Evolutionary conservation across 164 flowering plant genomes (phyloP).

Genomic region (Berberis thunbergii): DNA sequence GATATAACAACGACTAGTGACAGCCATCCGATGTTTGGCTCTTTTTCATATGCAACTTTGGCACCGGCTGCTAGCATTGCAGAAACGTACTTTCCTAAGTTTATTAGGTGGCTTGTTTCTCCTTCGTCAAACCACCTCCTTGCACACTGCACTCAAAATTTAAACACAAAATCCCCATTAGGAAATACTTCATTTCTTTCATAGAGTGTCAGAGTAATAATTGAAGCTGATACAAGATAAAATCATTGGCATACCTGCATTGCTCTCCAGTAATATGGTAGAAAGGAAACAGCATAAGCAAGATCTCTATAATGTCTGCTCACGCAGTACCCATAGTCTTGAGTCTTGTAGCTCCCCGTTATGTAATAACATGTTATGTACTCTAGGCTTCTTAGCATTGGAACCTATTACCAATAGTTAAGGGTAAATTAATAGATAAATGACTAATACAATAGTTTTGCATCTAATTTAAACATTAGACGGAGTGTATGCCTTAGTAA

Average conservation of each 20-base stretch:
- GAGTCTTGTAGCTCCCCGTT: conserved; percentile 91
- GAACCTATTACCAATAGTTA: conserved; percentile 44
- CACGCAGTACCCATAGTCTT: conserved; percentile 79
- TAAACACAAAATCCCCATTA: neutral
- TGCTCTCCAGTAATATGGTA: conserved; percentile 97
- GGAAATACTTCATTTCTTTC: neutral
- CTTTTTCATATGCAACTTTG: conserved; percentile 85
- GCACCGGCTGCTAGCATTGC: conserved; percentile 99
- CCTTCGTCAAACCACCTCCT: conserved; percentile 98
- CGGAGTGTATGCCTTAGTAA: neutral
- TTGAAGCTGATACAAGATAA: neutral
- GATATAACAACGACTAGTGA: conserved; percentile 64
- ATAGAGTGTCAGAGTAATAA: neutral
- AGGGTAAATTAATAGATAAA: neutral
- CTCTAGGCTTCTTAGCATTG: conserved; percentile 83
- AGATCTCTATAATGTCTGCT: conserved; percentile 69
- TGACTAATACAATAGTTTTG: neutral
- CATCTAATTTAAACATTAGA: too few relatives aligned
- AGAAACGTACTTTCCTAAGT: conserved; percentile 91
- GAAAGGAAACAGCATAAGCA: conserved; percentile 91
- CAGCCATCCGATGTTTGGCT: conserved; percentile 51
- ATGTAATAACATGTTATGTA: conserved; percentile 85
- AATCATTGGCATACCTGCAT: conserved; percentile 66
- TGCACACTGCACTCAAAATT: conserved; percentile 59
- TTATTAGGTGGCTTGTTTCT: conserved; percentile 64